Base-by-base conservation (phyloP, 768 basidiomycete species). In the Goffeauzyma gilvescens region DNA sequence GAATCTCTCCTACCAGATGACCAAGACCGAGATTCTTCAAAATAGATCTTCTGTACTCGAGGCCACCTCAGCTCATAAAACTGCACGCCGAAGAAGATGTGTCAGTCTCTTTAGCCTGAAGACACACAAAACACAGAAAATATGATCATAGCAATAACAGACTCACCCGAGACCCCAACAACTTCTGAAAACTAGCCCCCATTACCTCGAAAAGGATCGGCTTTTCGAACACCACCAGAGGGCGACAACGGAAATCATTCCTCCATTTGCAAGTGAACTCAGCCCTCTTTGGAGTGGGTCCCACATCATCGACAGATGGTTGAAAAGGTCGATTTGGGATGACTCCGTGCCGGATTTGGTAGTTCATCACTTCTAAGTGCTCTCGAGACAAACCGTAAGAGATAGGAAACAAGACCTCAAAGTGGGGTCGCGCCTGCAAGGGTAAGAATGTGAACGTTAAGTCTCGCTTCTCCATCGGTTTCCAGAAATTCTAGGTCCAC, bases 61-160 rank as follows among this genome's bases (percentile, higher is more conserved):
- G 86, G 82, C 58, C 80, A 89, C 17, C 86, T 77, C 4, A 86
- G 67, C 50, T 81, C 81, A 56, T 87, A 87, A 54, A 77, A 69
- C 82, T 85, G 46, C n/a, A n/a, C n/a, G n/a, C n/a, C n/a, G n/a
- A n/a, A n/a, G 12, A 32, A 38, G 10, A 26, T 24, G 18, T 26
- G 38, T 46, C 37, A 51, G 33, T 23, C 6, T 28, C 20, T 4
- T n/a, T 37, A 12, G 28, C 17, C 12, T 30, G 17, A 17, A 30
- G 33, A 1, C 24, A 48, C 41, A 21, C 23, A 33, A 26, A 41
- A 32, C 37, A 26, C 9, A 8, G 37, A 27, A 22, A 27, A 10
- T 6, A 7, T 21, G 22, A 35, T 4, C 6, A 30, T 32, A 10
- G 20, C 9, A 26, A 40, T 22, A 17, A 40, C 27, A 15, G 21